Base-by-base conservation (phyloP, 2,329 filamentous ascomycete species). In the Zopfia rhizophila region DNA sequence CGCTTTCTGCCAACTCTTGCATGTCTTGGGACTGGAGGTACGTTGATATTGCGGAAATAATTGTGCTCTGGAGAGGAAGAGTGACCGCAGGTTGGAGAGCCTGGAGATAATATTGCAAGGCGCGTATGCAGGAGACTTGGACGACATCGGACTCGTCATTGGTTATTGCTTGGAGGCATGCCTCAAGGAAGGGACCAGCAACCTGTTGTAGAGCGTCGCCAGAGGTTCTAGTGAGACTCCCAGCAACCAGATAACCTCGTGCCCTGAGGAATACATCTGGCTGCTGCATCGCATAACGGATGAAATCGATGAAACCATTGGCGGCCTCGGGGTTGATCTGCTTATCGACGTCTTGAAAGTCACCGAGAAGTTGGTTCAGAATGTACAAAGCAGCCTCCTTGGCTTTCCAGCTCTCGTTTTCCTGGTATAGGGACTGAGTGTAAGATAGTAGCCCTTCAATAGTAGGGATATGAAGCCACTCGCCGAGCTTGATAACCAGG, bases 101-200 rank as follows among this genome's bases (percentile, higher is more conserved):
- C 38, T 81, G 79, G 10, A 87, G 71, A 43, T 86, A 83, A 61
- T 82, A 81, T 61, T 97, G 91, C 24, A 96, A 75, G 2, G 91
- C 88, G 67, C 93, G 92, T 61, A 97, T 88, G 63, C 91, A 96
- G 14, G 93, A 87, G 13, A 96, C 92, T 69, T 94, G 90, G 30
- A 97, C 93, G 24, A 97, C 85, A 68, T 97, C 92, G 0, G 90
- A 89, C 14, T 85, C 78, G 55, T 96, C 92, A 24, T 78, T 78
- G 7, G 84, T 85, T 55, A 96, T 89, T 6, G 87, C 86, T 38
- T 88, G 83, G 39, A 97, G 82, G 2, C 89, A 88, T 23, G 82
- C 83, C 60, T 91, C 85, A 56, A 92, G 78, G 46, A 93, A 81
- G 5, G 78, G 81, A 11, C 81, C 77, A 5, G 88, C 86, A 1